Evolutionary conservation across 106 monocot genomes (phyloP).

Genomic region (Dendrobium nobile): DNA sequence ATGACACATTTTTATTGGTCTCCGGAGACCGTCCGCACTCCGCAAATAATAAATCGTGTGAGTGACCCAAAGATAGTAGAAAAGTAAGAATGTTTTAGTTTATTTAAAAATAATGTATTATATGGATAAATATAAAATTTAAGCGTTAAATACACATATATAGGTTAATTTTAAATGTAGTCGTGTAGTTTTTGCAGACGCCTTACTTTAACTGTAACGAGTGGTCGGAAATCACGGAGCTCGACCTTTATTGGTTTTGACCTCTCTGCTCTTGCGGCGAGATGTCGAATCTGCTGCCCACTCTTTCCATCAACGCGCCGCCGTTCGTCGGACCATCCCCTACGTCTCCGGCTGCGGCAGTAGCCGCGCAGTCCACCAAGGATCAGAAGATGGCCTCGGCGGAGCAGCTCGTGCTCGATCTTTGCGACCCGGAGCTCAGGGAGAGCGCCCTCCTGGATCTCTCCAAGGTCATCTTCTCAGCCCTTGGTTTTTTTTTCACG

Average conservation of each 20-base stretch:
- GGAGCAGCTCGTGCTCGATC: slow-evolving; percentile 91
- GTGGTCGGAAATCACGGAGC: background rate
- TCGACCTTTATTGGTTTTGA: background rate
- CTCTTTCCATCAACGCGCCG: slow-evolving; percentile 32
- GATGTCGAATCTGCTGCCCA: slow-evolving; percentile 51
- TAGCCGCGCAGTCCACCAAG: slow-evolving; percentile 26
- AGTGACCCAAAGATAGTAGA: too few species aligned
- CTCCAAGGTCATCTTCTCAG: slow-evolving; percentile 57
- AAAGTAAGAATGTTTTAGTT: too few species aligned
- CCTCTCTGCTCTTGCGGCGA: background rate
- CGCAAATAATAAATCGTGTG: too few species aligned
- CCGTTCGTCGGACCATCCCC: slow-evolving; percentile 34
- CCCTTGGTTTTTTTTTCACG: background rate
- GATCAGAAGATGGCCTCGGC: slow-evolving; percentile 73
- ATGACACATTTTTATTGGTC: too few species aligned
- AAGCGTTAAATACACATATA: too few species aligned
- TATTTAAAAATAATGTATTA: too few species aligned
- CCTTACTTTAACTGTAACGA: too few species aligned
- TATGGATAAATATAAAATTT: too few species aligned
- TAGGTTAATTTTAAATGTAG: too few species aligned
- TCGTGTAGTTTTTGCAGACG: too few species aligned
- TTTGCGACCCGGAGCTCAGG: slow-evolving; percentile 79
- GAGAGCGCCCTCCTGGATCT: slow-evolving; percentile 93
- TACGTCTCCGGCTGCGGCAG: slow-evolving; percentile 13
- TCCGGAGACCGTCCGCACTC: too few species aligned